These are phyloP conservation scores for Aspergillus felis DNA, from an alignment of 2,329 filamentous ascomycete species.

Conservation along the genomic window DNA sequence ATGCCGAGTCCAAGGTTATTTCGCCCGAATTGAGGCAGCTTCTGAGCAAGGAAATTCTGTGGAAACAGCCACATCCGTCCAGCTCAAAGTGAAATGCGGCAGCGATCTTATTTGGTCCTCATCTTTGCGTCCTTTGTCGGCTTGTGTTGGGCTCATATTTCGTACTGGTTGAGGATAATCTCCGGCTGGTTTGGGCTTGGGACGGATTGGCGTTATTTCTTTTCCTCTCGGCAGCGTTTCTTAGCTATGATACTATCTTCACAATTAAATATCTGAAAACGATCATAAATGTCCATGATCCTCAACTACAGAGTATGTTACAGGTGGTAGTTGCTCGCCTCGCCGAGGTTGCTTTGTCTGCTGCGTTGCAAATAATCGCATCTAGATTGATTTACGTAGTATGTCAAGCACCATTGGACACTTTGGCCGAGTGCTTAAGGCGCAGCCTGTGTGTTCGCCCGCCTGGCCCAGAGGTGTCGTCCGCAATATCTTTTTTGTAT, in stretches of 20 bases:
- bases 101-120: neutral
- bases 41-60: conserved; percentile 56
- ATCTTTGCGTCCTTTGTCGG: neutral
- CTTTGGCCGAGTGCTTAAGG: neutral
- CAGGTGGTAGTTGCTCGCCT: neutral
- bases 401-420: neutral
- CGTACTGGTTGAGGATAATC: neutral
- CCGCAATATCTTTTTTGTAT: neutral
- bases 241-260: neutral
- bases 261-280: neutral
- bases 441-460: neutral
- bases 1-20: conserved; percentile 50
- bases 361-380: no score
- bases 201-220: neutral
- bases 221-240: neutral
- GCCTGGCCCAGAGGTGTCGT: neutral
- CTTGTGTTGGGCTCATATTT: neutral
- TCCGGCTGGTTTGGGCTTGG: neutral
- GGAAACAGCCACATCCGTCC: conserved; percentile 30
- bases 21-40: conserved; percentile 60
- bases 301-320: neutral
- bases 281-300: neutral
- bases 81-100: neutral
- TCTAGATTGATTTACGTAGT: neutral
- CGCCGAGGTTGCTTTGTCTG: no score